phyloP scores from a whole-genome alignment of 2,329 filamentous ascomycete genomes.

The Fusarium bulbicola region DNA sequence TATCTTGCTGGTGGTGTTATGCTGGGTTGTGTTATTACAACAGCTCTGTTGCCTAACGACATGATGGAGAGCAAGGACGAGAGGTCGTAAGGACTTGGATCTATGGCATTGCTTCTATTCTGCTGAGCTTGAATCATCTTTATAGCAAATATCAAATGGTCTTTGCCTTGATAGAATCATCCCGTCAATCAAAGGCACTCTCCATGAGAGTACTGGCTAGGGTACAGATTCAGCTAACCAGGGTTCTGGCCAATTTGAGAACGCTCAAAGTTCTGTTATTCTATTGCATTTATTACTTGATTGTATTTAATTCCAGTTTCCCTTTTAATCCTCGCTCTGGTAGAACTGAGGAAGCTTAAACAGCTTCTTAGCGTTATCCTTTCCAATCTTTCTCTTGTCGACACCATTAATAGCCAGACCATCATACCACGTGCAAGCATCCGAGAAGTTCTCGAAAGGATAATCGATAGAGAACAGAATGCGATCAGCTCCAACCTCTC shows the following conservation, averaged over 20 bases:
- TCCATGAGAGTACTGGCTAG: neutral
- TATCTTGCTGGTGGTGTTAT: conserved; percentile 66
- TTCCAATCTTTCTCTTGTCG: conserved; percentile 52
- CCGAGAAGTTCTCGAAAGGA: conserved; percentile 58
- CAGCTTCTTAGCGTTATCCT: conserved; percentile 54
- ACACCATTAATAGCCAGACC: conserved; percentile 46
- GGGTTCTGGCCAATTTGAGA: neutral
- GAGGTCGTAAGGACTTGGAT: neutral
- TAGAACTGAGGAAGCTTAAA: conserved; percentile 47
- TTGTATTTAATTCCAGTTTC: neutral
- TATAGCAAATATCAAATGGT: neutral
- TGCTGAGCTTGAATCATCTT: neutral
- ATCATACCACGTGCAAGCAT: conserved; percentile 55
- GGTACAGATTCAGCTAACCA: neutral
- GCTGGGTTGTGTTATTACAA: conserved; percentile 61
- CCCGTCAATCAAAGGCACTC: neutral
- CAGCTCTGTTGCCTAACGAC: conserved; percentile 56
- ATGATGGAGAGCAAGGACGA: conserved; percentile 49
- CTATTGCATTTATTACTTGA: neutral
- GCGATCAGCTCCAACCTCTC: conserved; percentile 58
- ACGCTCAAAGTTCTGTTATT: neutral
- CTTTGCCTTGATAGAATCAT: neutral
- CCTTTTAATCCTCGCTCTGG: conserved; percentile 29
- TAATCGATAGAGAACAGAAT: conserved; percentile 65
- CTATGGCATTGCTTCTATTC: neutral